A percentile compares a stretch with the other conserved stretches of the same genome.
Conservation (phyloP, 2,329 filamentous ascomycete species). For the Neoarthrinium moseri region DNA sequence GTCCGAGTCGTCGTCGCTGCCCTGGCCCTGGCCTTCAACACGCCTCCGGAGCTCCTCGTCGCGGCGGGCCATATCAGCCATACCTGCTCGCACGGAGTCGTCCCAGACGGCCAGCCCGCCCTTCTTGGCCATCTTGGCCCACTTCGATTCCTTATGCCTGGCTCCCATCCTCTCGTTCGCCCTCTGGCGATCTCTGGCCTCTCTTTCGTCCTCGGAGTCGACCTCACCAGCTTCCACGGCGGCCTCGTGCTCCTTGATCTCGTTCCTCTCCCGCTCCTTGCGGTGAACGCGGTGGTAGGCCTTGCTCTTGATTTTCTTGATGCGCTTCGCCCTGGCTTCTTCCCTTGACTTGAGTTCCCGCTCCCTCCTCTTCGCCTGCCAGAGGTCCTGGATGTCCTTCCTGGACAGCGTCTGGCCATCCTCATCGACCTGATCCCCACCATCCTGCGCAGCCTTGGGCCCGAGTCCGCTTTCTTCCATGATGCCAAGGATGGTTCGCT, state of each 20-base stretch:
- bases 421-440: conserved; percentile 60
- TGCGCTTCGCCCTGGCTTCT: conserved; percentile 81
- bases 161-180: conserved; percentile 84
- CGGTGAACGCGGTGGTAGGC: conserved; percentile 89
- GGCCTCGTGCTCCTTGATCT: conserved; percentile 50
- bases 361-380: conserved; percentile 73
- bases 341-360: conserved; percentile 87
- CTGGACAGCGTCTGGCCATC: conserved; percentile 71
- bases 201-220: conserved; percentile 64
- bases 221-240: conserved; percentile 57
- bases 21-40: conserved; percentile 65
- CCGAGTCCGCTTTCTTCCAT: conserved; percentile 83
- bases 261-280: conserved; percentile 61
- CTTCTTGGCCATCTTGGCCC: conserved; percentile 82
- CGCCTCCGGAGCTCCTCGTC: conserved; percentile 80
- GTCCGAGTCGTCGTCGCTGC: conserved; percentile 41
- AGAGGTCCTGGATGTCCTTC: conserved; percentile 65
- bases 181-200: conserved; percentile 67
- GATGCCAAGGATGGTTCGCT: conserved; percentile 82
- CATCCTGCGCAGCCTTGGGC: conserved; percentile 50
- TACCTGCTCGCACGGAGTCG: conserved; percentile 74
- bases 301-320: conserved; percentile 99
- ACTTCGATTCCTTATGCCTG: conserved; percentile 85
- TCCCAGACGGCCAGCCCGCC: conserved; percentile 84
- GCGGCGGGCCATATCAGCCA: conserved; percentile 77